These are phyloP conservation scores for Loxodes magnus DNA, from an alignment of 73 alveolate species.

Conservation along the genomic window DNA sequence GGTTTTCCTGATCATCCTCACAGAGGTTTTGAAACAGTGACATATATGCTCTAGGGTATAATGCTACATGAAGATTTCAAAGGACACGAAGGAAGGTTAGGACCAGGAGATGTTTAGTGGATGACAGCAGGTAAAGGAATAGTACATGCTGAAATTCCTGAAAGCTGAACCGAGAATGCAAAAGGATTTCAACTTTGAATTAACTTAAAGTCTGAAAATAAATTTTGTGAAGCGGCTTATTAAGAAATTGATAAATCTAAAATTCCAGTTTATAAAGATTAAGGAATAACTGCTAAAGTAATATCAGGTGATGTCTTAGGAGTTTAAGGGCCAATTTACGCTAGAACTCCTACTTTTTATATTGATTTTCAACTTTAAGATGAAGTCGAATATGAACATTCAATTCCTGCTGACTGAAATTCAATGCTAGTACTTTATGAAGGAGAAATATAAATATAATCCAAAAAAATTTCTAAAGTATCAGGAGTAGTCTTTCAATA, in stretches of 20 bases:
- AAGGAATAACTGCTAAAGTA: slow-evolving; percentile 45
- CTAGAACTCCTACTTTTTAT: slow-evolving; percentile 77
- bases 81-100: slow-evolving; percentile 31
- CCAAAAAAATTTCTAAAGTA: neutral
- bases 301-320: slow-evolving; percentile 84
- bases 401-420: slow-evolving; percentile 52
- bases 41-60: slow-evolving; percentile 72
- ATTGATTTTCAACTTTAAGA: slow-evolving; percentile 42
- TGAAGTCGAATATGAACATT: slow-evolving; percentile 30
- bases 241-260: slow-evolving; percentile 33
- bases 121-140: slow-evolving; percentile 96
- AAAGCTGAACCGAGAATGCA: slow-evolving; percentile 37
- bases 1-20: slow-evolving; percentile 98
- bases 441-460: slow-evolving; percentile 31
- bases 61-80: slow-evolving; percentile 72
- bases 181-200: slow-evolving; percentile 76
- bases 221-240: slow-evolving; percentile 62
- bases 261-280: slow-evolving; percentile 36
- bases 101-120: slow-evolving; percentile 83
- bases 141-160: slow-evolving; percentile 88
- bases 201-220: slow-evolving; percentile 43
- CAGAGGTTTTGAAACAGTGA: slow-evolving; percentile 92
- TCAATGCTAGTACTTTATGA: slow-evolving; percentile 32
- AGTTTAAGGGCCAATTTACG: slow-evolving; percentile 67
- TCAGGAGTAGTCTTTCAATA: slow-evolving; percentile 15